Conservation (phyloP, 176 grass and related monocot genomes). For the Pharus latifolius region DNA sequence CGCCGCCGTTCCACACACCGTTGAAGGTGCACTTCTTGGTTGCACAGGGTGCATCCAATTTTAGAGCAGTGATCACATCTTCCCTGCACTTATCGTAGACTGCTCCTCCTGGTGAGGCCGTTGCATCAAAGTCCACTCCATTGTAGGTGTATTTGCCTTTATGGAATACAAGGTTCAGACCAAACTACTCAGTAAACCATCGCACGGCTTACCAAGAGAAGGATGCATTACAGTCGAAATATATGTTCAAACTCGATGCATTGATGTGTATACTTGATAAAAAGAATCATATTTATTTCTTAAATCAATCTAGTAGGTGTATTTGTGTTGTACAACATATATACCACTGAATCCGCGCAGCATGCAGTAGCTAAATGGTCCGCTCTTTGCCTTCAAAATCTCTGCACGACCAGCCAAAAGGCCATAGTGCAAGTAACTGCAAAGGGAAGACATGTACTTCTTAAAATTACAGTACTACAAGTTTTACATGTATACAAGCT, state of each 20-base stretch:
- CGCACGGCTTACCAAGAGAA: too few relatives aligned
- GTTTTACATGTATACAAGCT: not conserved
- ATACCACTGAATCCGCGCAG: slow-evolving; percentile 40
- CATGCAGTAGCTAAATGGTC: slow-evolving; percentile 34
- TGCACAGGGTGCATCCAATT: not conserved
- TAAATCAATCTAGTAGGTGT: not conserved
- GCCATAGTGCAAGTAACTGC: slow-evolving; percentile 48
- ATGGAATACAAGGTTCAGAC: too few relatives aligned
- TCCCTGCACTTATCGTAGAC: slow-evolving; percentile 6
- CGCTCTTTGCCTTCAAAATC: slow-evolving; percentile 24
- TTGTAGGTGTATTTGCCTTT: slow-evolving; percentile 5
- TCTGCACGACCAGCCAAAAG: slow-evolving; percentile 23
- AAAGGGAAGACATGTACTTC: not conserved
- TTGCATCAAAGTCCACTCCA: not conserved
- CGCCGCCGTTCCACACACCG: slow-evolving; percentile 24
- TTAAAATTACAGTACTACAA: too few relatives aligned
- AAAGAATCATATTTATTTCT: not conserved
- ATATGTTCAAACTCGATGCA: not conserved
- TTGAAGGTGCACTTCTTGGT: slow-evolving; percentile 18
- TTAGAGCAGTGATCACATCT: not conserved
- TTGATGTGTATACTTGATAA: not conserved
- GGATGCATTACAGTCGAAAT: not conserved
- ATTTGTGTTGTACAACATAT: too few relatives aligned
- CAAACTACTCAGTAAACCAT: too few relatives aligned
- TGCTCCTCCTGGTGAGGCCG: slow-evolving; percentile 1